A percentile compares a stretch with the other conserved stretches of the same genome.
These are phyloP conservation scores for Cercis canadensis DNA, from an alignment of 306 rosid species.

Conservation along the genomic window DNA sequence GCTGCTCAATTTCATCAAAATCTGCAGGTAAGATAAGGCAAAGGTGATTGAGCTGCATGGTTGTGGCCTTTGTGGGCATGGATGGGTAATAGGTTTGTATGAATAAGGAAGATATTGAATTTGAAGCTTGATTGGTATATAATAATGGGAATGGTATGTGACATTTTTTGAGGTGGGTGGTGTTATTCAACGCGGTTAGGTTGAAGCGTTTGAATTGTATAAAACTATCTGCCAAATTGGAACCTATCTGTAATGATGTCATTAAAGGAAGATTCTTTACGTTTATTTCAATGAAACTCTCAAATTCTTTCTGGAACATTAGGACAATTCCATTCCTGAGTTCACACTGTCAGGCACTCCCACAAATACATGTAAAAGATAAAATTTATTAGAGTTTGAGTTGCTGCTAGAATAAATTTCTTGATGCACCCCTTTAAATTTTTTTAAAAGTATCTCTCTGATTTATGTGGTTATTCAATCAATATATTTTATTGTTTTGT, in stretches of 20 bases:
- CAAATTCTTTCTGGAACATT: constrained; percentile 14
- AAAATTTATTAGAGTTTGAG: too few relatives aligned
- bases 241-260: constrained; percentile 49
- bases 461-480: too few relatives aligned
- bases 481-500: too few relatives aligned
- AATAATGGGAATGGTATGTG: not conserved
- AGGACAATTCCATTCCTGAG: not conserved
- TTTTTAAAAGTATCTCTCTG: too few relatives aligned
- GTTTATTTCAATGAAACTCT: not conserved
- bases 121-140: constrained; percentile 16
- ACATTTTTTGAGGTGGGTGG: constrained; percentile 15
- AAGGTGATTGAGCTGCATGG: constrained; percentile 61
- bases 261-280: not conserved
- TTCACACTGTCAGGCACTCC: not conserved
- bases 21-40: constrained; percentile 71
- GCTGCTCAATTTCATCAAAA: constrained; percentile 50
- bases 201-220: constrained; percentile 57
- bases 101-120: constrained; percentile 2
- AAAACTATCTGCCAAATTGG: constrained; percentile 42
- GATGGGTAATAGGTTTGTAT: constrained; percentile 34
- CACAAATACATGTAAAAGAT: too few relatives aligned
- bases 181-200: constrained; percentile 61
- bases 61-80: not conserved
- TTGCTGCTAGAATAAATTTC: too few relatives aligned
- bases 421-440: too few relatives aligned